phyloP scores from a whole-genome alignment of 2,329 filamentous ascomycete genomes.

The Bipolaris cookei region DNA sequence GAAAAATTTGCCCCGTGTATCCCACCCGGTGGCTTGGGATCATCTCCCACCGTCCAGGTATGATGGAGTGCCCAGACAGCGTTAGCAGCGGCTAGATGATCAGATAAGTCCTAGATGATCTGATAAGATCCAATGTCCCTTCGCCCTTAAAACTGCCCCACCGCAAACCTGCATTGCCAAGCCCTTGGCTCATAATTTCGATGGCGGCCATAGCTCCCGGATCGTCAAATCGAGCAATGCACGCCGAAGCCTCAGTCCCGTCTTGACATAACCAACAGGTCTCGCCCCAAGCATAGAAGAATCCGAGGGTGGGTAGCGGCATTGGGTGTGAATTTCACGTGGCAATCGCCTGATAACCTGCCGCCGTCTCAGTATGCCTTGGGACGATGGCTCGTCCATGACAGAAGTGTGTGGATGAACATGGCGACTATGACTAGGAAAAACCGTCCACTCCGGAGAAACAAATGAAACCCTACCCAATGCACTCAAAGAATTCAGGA shows the following conservation, averaged over 20 bases:
- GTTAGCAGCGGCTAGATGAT: slow-evolving; percentile 33
- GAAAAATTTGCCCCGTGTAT: slow-evolving; percentile 30
- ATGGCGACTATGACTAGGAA: too few species aligned
- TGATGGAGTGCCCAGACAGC: slow-evolving; percentile 25
- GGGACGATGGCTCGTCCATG: neutral
- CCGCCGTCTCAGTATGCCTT: slow-evolving; percentile 2
- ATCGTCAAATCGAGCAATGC: slow-evolving; percentile 20
- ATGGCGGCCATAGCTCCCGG: slow-evolving; percentile 14
- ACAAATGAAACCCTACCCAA: too few species aligned
- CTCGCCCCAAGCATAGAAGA: slow-evolving; percentile 7
- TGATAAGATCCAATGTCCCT: slow-evolving; percentile 37
- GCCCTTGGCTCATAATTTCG: slow-evolving; percentile 20
- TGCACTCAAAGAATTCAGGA: neutral
- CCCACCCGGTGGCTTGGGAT: slow-evolving; percentile 33
- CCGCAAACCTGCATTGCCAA: slow-evolving; percentile 19
- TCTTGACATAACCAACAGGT: neutral
- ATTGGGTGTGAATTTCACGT: slow-evolving; percentile 4
- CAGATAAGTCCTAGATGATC: slow-evolving; percentile 39
- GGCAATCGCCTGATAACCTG: slow-evolving; percentile 3
- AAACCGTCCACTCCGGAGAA: too few species aligned
- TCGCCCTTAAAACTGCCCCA: slow-evolving; percentile 6
- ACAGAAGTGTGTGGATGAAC: too few species aligned
- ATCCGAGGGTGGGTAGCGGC: slow-evolving; percentile 1
- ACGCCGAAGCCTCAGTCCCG: slow-evolving; percentile 15
- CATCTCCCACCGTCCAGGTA: slow-evolving; percentile 22